Evolutionary conservation across 2,329 filamentous ascomycete species (phyloP).

Genomic region (Penicillium sumatraense): DNA sequence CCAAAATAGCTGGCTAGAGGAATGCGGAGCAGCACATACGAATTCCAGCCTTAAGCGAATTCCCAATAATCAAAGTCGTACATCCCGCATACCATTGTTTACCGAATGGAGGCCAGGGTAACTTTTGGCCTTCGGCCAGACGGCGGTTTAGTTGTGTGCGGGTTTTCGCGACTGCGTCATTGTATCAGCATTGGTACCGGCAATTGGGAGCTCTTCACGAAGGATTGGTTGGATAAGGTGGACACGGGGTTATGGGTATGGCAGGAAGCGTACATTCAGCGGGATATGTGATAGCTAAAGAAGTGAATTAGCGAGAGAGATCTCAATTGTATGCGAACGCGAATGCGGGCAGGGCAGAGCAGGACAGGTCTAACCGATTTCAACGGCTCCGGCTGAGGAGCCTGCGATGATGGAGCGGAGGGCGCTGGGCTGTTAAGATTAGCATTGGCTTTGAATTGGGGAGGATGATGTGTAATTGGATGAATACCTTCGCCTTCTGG

Average conservation of each 20-base stretch:
- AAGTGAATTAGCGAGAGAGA: too few species aligned
- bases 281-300: conserved; percentile 82
- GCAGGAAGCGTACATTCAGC: conserved; percentile 96
- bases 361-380: conserved; percentile 88
- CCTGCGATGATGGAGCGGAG: conserved; percentile 90
- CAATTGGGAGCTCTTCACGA: too few species aligned
- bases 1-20: too few species aligned
- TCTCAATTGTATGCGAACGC: too few species aligned
- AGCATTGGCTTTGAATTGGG: conserved; percentile 15
- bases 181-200: too few species aligned
- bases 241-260: conserved; percentile 37
- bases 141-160: conserved; percentile 88
- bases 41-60: conserved; percentile 94
- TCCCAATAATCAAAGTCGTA: conserved; percentile 94
- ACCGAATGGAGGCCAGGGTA: conserved; percentile 94
- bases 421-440: conserved; percentile 67
- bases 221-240: neutral
- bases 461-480: too few species aligned
- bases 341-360: too few species aligned
- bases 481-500: conserved; percentile 45
- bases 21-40: too few species aligned
- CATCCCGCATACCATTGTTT: conserved; percentile 97
- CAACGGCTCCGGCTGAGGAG: conserved; percentile 88
- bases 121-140: conserved; percentile 79
- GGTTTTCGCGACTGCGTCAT: conserved; percentile 88